Percentiles rank a stretch among this genome's conserved stretches.
Conservation (phyloP, 345 rosid species). For the Eutrema japonicum region DNA sequence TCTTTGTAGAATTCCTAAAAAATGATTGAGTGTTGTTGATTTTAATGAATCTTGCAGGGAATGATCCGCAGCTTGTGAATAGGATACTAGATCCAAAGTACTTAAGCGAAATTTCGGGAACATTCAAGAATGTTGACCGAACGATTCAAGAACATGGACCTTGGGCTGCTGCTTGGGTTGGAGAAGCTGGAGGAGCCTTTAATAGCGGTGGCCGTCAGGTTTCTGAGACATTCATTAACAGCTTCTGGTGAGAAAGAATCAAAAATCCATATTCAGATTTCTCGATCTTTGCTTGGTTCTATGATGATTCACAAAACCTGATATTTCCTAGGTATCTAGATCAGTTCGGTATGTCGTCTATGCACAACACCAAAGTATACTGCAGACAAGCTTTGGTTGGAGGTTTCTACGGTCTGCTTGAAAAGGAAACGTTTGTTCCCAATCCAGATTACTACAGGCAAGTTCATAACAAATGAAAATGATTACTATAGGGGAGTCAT, state of each 20-base stretch:
- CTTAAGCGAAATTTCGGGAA: constrained; percentile 56
- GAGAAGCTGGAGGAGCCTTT: constrained; percentile 95
- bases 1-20: constrained; percentile 12
- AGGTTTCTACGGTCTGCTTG: constrained; percentile 86
- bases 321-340: constrained; percentile 70
- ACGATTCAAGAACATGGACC: constrained; percentile 65
- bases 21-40: not conserved
- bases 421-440: constrained; percentile 65
- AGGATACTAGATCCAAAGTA: constrained; percentile 71
- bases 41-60: constrained; percentile 52
- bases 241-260: constrained; percentile 67
- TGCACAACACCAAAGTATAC: constrained; percentile 80
- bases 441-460: constrained; percentile 96
- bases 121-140: constrained; percentile 54
- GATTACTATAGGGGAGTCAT: not conserved
- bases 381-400: constrained; percentile 94
- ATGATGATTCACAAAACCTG: not conserved
- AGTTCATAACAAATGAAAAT: constrained; percentile 32
- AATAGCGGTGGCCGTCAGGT: constrained; percentile 88
- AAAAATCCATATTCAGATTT: not conserved
- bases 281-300: not conserved
- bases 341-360: constrained; percentile 88
- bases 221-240: constrained; percentile 78
- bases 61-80: constrained; percentile 66
- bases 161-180: constrained; percentile 96